These are phyloP conservation scores for Paulinella micropora DNA, from an alignment of 78 protist species.

Conservation along the genomic window DNA sequence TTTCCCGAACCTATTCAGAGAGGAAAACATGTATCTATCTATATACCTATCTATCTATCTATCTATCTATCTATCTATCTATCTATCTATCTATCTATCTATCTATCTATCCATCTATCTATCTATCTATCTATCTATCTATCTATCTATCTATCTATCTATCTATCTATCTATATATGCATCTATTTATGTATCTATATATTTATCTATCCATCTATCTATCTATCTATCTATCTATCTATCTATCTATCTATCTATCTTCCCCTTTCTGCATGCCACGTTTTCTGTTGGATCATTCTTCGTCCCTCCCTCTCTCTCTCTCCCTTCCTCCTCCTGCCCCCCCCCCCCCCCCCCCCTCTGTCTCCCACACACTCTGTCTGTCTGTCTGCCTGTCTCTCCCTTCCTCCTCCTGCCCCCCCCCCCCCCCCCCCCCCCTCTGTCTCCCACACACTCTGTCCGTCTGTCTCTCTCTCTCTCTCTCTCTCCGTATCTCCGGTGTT, in stretches of 20 bases:
- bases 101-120: too few relatives aligned
- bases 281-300: not conserved
- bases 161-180: not conserved
- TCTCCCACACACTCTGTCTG: not conserved
- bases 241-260: not conserved
- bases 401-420: not conserved
- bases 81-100: too few relatives aligned
- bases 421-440: not conserved
- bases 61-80: too few relatives aligned
- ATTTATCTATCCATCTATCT: not conserved
- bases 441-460: not conserved
- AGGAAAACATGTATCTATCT: too few relatives aligned
- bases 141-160: not conserved
- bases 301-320: not conserved
- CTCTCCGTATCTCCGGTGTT: not conserved
- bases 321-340: not conserved
- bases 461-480: not conserved
- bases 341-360: not conserved
- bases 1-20: too few relatives aligned
- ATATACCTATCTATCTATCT: too few relatives aligned
- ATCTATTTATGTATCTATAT: not conserved
- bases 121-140: not conserved
- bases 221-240: not conserved
- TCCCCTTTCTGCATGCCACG: not conserved
- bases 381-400: not conserved